phyloP scores from a whole-genome alignment of 331 rosid species.

The Saraca asoca region DNA sequence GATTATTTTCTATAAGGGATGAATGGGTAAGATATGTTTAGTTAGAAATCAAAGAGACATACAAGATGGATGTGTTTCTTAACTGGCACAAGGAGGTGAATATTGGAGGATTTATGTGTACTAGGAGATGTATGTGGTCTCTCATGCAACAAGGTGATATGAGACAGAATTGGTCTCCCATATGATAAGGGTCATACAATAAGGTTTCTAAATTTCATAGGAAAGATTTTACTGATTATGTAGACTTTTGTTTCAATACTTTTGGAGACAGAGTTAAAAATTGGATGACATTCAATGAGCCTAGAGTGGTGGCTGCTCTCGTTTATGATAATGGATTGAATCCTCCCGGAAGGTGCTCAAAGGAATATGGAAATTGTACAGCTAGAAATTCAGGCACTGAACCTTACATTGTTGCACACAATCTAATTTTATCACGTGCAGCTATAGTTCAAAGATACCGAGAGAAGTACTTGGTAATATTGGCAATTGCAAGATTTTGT shows the following conservation, averaged over 20 bases:
- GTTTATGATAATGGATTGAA: conserved; percentile 72
- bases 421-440: conserved; percentile 80
- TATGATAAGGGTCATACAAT: too few relatives aligned
- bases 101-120: too few relatives aligned
- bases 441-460: conserved; percentile 89
- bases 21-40: too few relatives aligned
- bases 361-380: conserved; percentile 72
- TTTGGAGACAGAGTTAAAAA: conserved; percentile 89
- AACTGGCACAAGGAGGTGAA: too few relatives aligned
- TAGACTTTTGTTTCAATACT: conserved; percentile 88
- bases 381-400: conserved; percentile 84
- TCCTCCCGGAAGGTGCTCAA: conserved; percentile 91
- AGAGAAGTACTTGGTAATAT: conserved; percentile 66
- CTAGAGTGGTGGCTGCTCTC: conserved; percentile 83
- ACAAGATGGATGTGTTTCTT: too few relatives aligned
- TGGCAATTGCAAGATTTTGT: not conserved
- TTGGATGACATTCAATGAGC: conserved; percentile 96
- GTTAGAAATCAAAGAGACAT: too few relatives aligned
- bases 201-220: conserved; percentile 44
- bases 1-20: too few relatives aligned
- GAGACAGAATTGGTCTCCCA: too few relatives aligned
- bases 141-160: too few relatives aligned
- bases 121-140: too few relatives aligned
- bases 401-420: conserved; percentile 81
- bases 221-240: conserved; percentile 85